Base-by-base conservation (phyloP, 768 basidiomycete genomes). In the Boletus rubescentipes region DNA sequence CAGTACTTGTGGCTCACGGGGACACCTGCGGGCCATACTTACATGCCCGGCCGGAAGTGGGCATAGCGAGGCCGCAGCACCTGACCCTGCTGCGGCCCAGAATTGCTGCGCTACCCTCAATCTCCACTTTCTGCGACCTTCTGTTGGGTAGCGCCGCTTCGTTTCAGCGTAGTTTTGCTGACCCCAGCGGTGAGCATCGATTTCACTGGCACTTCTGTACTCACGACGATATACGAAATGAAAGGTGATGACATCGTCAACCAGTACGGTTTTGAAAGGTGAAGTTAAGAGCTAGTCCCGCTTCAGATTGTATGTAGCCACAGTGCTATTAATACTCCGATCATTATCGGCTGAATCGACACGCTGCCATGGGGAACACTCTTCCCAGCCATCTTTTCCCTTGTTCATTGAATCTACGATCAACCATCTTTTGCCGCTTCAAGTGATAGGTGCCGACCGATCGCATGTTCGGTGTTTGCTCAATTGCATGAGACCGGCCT, bases 51-150 rank as follows among this genome's bases (percentile, higher is more conserved):
- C 26, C 26, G 26, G 26, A 26, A 20, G 52, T 34, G 43, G 48
- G 49, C 16, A 34, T 16, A 52, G 61, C 48, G 72, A 12, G 26
- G 26, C 49, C 29, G 35, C 30, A 14, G 30, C 41, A 59, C 59
- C 48, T 67, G 73, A 60, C 37, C 49, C 53, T 16, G 54, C 55
- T 35, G 48, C 63, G 34, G 49, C 58, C 66, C 84, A 84, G 80
- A 64, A 84, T 77, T 48, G 76, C 67, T 61, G 79, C 14, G 82
- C 74, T 30, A 79, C 74, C 29, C 78, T 78, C 52, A 87, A 66
- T 51, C 74, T 74, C 80, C 79, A 80, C 66, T 68, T 77, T 15
- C 85, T 77, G 47, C 85, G 77, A 18, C 84, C 85, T 61, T 84
- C 80, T 16, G 68, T 62, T 34, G 82, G 80, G 61, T 77, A 72